phyloP scores from a whole-genome alignment of 2,329 filamentous ascomycete species.

The Corniculantispora saksenae region DNA sequence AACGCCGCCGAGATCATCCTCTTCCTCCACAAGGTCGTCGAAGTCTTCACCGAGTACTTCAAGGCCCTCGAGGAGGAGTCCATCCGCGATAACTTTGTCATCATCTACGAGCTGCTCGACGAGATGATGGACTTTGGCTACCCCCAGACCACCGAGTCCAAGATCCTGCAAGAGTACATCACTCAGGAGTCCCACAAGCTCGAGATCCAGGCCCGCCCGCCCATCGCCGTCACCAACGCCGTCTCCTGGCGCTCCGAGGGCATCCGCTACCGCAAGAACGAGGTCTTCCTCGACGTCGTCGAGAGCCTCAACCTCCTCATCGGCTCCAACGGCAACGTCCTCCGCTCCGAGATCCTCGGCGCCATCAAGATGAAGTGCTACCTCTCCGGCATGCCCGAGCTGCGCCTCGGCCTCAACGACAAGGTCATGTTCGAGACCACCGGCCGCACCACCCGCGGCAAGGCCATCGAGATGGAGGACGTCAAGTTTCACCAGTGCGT shows the following conservation, averaged over 20 bases:
- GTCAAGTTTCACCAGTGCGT: slow-evolving; percentile 99
- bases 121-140: slow-evolving; percentile 99
- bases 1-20: slow-evolving; percentile 98
- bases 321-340: slow-evolving; percentile 88
- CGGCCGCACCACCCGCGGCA: slow-evolving; percentile 87
- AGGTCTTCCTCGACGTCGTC: slow-evolving; percentile 96
- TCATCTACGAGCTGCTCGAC: slow-evolving; percentile 97
- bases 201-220: slow-evolving; percentile 91
- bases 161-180: slow-evolving; percentile 99
- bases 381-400: slow-evolving; percentile 94
- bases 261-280: slow-evolving; percentile 98
- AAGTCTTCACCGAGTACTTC: slow-evolving; percentile 99
- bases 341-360: slow-evolving; percentile 93
- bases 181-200: slow-evolving; percentile 99
- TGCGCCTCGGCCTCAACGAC: slow-evolving; percentile 92
- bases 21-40: slow-evolving; percentile 96
- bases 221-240: slow-evolving; percentile 96
- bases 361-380: slow-evolving; percentile 99
- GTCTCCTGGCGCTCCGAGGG: slow-evolving; percentile 98
- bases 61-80: slow-evolving; percentile 98
- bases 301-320: slow-evolving; percentile 96
- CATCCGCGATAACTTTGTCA: slow-evolving; percentile 98
- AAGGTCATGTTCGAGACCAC: slow-evolving; percentile 99
- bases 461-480: slow-evolving; percentile 99
- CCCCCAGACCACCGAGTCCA: slow-evolving; percentile 95